Evolutionary conservation across 192 early-diverging fungal genomes (phyloP), one percentile per base, ranked within the genome.

Genomic region (Dissophora ornata): DNA sequence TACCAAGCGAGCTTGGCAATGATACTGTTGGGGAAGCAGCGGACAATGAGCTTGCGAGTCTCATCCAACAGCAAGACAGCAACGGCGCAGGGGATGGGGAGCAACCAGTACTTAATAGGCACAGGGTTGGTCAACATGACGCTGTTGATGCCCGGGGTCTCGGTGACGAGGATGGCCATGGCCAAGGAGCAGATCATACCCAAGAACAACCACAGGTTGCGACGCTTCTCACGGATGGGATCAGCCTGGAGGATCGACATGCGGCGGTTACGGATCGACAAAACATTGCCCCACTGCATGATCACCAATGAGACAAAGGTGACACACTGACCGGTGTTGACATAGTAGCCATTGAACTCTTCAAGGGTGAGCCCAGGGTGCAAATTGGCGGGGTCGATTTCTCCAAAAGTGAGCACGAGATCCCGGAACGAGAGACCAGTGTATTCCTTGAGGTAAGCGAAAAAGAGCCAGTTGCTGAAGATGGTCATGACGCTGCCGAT

Each of bases 401-500:
- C 67, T 3, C 70, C 79, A 13, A 58, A 62, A 10, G 67, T 67
- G 42, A 82, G 68, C 18, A 73, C 77, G 6, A 83, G 52, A 49
- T 81, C 79, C 22, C 28, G 29, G 69, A 73, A 83, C 0, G 45
- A 41, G 30, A 95, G 81, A 2, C 89, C 90, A 44, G 82, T 88
- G 58, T 85, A 79, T 44, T 80, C 33, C 26, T 80, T 81, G 54
- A 92, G 74, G 81, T 90, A 95, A 30, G 85, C 57, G 60, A 90
- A 94, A 69, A 88, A 96, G 83, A 93, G 86, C 22, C 82, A 77
- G 59, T 89, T 81, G 24, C 88, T 89, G 28, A 85, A 86, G 15
- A 91, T 22, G 19, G 83, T 82, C 85, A 91, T 85, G 62, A 92
- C 74, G 8, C 88, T 45, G 7, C 95, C 95, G 59, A 95, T 87